Evolutionary conservation across 2,329 filamentous ascomycete genomes (phyloP).

Genomic region (Penicillium sp.): DNA sequence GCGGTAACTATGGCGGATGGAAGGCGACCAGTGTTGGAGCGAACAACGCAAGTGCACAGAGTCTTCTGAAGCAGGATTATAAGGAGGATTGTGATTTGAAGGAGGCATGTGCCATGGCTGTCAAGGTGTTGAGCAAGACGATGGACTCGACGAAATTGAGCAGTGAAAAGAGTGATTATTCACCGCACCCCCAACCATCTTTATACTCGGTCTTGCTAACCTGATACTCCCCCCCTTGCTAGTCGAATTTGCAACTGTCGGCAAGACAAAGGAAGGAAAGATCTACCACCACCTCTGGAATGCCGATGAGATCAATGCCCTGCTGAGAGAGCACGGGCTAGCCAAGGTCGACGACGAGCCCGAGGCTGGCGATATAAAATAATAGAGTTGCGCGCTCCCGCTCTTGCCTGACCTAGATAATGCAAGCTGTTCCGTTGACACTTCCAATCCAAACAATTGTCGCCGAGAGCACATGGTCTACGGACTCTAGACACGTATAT

Average conservation of each 20-base stretch:
- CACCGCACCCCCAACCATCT: too few species aligned
- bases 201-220: slow-evolving; percentile 19
- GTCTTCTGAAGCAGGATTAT: slow-evolving; percentile 97
- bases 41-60: slow-evolving; percentile 97
- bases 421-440: slow-evolving; percentile 24
- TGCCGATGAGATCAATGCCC: slow-evolving; percentile 91
- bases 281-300: slow-evolving; percentile 98
- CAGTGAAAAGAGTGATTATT: slow-evolving; percentile 88
- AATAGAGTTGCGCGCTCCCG: slow-evolving; percentile 29
- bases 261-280: slow-evolving; percentile 91
- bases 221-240: slow-evolving; percentile 19
- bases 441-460: slow-evolving; percentile 9
- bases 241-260: slow-evolving; percentile 99
- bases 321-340: slow-evolving; percentile 94
- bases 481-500: slow-evolving; percentile 18
- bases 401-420: slow-evolving; percentile 36
- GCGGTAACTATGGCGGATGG: slow-evolving; percentile 98
- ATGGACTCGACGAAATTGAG: slow-evolving; percentile 99
- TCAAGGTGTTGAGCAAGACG: slow-evolving; percentile 99
- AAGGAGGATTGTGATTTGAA: slow-evolving; percentile 97
- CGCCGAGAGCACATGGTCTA: slow-evolving; percentile 8
- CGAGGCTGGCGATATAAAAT: slow-evolving; percentile 59
- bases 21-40: slow-evolving; percentile 98
- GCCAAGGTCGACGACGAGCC: slow-evolving; percentile 77
- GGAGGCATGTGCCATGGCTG: slow-evolving; percentile 95